Evolutionary conservation across 176 grass and related monocot species (phyloP), one percentile per base, ranked within the genome.

Genomic region (Tillandsia leiboldiana): DNA sequence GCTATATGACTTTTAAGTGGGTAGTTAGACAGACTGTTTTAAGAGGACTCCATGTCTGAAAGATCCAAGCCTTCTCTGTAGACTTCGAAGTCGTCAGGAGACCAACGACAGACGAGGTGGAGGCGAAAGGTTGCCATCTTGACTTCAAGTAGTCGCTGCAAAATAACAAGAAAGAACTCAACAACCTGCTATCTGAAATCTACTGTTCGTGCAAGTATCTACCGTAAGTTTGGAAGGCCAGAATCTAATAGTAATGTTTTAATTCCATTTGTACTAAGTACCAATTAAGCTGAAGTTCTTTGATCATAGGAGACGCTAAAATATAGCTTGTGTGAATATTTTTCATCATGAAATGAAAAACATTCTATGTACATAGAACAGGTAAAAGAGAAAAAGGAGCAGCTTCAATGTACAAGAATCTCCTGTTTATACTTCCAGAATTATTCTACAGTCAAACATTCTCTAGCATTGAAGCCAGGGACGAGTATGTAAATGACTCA

Each of bases 91-190:
- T 92, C 79, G 64, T 97, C 89, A 0, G 75, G 29, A 1, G 81
- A 78, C 89, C 93, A 97, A 49, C 82, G 80, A 66, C 86, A 90
- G 6, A 97, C 67, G 65, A 97, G 81, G 65, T 90, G 86, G 18
- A 97, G 61, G 14, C 83, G 84, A 74, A 97, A 93, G 48, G 94
- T 90, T 6, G 94, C 89, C 94, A 99, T 93, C 68, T 88, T 82
- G 2, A 82, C 57, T 9, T 73, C 89, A 51, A 99, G 86, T 66
- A 93, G 53, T 5, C 89, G 73, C 86, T 93, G 77, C 77, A 0
- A 69, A n/a, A 74, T 12, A 75, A 9, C 68, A 66, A 62, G 9
- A 63, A 72, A 28, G 12, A 18, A 61, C 22, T 15, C 22, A 8
- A 23, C 13, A 23, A 61, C 13, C 8, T 20, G 22, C 8, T 8